Conservation (phyloP, 75 land plant genomes). For the Cupressus sempervirens region DNA sequence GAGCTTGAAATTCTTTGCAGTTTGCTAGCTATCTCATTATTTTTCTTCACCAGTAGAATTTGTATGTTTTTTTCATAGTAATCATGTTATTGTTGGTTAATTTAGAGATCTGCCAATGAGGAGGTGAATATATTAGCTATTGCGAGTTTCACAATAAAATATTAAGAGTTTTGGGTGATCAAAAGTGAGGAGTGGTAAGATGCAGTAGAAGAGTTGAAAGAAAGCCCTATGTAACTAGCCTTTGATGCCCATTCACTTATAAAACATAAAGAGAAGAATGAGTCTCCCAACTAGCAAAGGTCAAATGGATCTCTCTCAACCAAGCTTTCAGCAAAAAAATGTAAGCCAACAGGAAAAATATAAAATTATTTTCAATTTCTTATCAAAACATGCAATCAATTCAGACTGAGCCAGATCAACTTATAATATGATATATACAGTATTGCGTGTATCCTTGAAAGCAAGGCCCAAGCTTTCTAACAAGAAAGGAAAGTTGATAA, state of each 20-base stretch:
- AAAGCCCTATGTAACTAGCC: not conserved
- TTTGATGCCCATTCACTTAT: not conserved
- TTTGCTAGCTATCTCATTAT: not conserved
- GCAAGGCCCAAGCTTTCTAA: no score
- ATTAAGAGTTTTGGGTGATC: not conserved
- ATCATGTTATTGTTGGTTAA: not conserved
- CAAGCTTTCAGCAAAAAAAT: no score
- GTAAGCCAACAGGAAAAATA: no score
- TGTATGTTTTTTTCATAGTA: not conserved
- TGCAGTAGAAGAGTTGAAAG: not conserved
- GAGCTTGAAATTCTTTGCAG: not conserved
- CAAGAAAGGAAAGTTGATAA: no score
- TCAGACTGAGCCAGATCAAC: no score
- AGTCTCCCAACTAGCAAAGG: no score
- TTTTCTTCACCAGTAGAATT: not conserved
- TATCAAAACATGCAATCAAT: no score
- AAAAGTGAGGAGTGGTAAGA: not conserved
- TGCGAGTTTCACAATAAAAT: not conserved
- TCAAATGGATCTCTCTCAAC: no score
- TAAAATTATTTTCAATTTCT: no score
- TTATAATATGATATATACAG: no score
- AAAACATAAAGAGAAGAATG: no score
- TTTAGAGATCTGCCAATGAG: not conserved
- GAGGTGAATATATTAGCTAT: not conserved
- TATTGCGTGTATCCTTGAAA: no score